A percentile compares a stretch with the other conserved stretches of the same genome.
Conservation (phyloP, 2,329 filamentous ascomycete species). For the Phialocephala sp. region DNA sequence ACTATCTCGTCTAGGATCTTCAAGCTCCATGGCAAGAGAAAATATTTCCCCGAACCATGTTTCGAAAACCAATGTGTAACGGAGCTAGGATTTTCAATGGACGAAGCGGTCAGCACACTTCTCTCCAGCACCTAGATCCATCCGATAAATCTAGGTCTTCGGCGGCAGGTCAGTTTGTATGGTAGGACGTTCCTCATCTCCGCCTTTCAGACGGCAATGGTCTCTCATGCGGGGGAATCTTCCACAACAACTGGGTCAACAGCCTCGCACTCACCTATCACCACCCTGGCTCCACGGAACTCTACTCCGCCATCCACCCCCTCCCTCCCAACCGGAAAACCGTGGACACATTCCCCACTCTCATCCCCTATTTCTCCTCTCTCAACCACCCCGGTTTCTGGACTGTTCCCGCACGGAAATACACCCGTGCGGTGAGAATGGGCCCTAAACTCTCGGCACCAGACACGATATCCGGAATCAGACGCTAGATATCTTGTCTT, state of each 20-base stretch:
- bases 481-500: background rate
- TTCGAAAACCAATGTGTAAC: background rate
- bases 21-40: background rate
- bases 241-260: background rate
- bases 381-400: background rate
- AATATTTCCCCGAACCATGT: background rate
- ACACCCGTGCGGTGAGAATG: background rate
- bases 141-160: too few relatives aligned
- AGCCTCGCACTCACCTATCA: background rate
- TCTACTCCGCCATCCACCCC: background rate
- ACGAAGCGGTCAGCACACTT: background rate
- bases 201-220: background rate
- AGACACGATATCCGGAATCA: background rate
- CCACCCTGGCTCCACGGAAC: background rate
- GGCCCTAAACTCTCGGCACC: background rate
- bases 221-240: background rate
- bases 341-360: background rate
- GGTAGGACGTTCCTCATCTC: background rate
- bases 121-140: too few relatives aligned
- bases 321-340: background rate
- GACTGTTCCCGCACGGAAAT: background rate
- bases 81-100: background rate
- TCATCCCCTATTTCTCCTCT: background rate
- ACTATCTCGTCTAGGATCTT: background rate
- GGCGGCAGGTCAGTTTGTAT: background rate